A percentile compares a stretch with the other conserved stretches of the same genome.
phyloP scores from a whole-genome alignment of 73 alveolate species.

The Tetrahymena borealis region DNA sequence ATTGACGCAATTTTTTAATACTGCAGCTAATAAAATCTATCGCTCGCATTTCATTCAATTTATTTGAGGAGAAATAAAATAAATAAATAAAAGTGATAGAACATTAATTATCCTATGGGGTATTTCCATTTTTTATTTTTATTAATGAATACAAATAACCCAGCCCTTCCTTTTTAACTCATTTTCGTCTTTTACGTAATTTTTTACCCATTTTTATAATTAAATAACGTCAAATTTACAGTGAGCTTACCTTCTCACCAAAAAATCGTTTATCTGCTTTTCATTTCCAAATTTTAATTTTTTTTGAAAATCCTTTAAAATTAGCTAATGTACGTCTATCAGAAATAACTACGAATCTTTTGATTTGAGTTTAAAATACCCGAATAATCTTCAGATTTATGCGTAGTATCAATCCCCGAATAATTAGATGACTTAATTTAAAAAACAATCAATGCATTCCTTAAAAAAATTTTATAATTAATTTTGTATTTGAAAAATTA shows the following conservation, averaged over 20 bases:
- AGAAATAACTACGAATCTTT: background rate
- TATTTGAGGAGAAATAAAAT: background rate
- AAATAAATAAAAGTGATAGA: background rate
- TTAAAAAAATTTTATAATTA: background rate
- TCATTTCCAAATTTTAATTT: background rate
- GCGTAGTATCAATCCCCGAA: constrained; percentile 1
- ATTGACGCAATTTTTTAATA: background rate
- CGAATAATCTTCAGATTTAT: background rate
- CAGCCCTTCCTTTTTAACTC: no score
- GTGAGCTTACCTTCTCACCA: no score
- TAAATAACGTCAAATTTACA: background rate
- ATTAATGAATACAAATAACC: no score
- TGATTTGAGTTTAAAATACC: background rate
- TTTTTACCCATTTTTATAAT: background rate
- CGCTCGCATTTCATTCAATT: background rate
- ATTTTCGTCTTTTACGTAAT: background rate
- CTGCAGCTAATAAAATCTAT: background rate
- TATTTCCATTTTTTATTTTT: background rate
- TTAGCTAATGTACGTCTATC: background rate
- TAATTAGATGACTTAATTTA: background rate
- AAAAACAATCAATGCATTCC: background rate
- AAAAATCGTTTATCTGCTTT: no score
- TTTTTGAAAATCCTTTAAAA: background rate
- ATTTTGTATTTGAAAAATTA: no score
- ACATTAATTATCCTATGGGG: background rate